These are phyloP conservation scores for Hordeum pubiflorum DNA, from an alignment of 202 grass and related monocot genomes.

Conservation along the genomic window DNA sequence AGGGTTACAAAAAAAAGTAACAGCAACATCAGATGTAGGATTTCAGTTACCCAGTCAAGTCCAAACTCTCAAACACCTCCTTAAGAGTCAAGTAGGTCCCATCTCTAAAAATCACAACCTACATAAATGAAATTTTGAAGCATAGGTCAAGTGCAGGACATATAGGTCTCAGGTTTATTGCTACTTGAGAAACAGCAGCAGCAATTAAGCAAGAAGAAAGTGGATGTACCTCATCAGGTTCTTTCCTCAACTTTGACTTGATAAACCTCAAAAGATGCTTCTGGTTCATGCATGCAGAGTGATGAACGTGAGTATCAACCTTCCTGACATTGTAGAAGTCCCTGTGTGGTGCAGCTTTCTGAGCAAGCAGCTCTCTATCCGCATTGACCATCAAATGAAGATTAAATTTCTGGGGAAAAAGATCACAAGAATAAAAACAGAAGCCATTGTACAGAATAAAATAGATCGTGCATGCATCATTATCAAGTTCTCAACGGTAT, in stretches of 20 bases:
- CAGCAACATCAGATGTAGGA: conserved; percentile 6
- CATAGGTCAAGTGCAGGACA: background rate
- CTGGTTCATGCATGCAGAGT: conserved; percentile 98
- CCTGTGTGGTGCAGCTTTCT: conserved; percentile 88
- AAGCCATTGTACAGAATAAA: conserved; percentile 1
- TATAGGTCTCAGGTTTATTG: background rate
- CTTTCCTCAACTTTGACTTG: conserved; percentile 89
- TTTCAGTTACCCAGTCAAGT: conserved; percentile 72
- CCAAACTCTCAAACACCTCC: conserved; percentile 95
- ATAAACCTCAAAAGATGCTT: conserved; percentile 92
- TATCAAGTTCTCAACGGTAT: conserved; percentile 5
- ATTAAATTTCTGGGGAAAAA: conserved; percentile 65
- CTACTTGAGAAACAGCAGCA: background rate
- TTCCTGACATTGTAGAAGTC: conserved; percentile 97
- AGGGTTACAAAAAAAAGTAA: background rate
- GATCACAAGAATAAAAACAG: conserved; percentile 14
- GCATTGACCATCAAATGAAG: conserved; percentile 90
- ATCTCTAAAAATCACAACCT: conserved; percentile 98
- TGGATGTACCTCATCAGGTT: conserved; percentile 68
- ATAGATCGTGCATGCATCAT: background rate
- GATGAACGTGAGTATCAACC: conserved; percentile 96
- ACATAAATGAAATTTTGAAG: conserved; percentile 26
- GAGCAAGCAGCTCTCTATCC: conserved; percentile 91
- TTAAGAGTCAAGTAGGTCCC: conserved; percentile 92
- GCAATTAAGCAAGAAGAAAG: background rate